Base-by-base conservation (phyloP, 2,329 filamentous ascomycete species). In the Fusarium hostae region DNA sequence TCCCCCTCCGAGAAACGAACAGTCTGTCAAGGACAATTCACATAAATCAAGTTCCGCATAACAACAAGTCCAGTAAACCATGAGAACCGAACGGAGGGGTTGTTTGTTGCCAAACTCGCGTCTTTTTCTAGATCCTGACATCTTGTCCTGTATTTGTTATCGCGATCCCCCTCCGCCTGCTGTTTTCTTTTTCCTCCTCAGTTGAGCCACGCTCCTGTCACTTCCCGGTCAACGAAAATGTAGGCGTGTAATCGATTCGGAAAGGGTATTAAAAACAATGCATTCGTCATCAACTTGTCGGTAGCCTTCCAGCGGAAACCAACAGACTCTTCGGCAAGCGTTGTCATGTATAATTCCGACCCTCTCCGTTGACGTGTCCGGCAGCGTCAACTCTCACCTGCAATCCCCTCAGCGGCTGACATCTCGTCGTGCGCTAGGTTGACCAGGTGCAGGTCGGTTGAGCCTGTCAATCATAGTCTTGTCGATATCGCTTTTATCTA, bases 401-500 rank as follows among this genome's bases (percentile, higher is more conserved):
- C 55, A 30, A 37, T 59, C 54, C 58, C 55, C 48, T 74, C 45
- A 75, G 72, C 68, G 73, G 54, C 72, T 75, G 45, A 52, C 63
- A 47, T 75, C 73, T 63, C 69, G 56, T 58, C 70, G 70, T 58
- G 55, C 60, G 28, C 28, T 68, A 66, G 59, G 67, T 45, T 60
- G 66, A 58, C 65, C 62, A 45, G 64, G 72, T 28, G 22, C 50
- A 37, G 79, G 75, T 50, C 84, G 81, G 68, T 87, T 86, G 56
- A 89, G 76, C 40, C 85, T 83, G 41, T 84, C 83, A 61, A 89
- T 81, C 87, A 89, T 89, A 65, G 80, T 84, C 71, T 83, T 82
- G 72, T 89, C 87, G 63, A 89, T 88, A 62, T 88, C 86, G 71
- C 82, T 85, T 72, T 83, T 83, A 32, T 85, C 86, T 75, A 87